A percentile compares a stretch with the other conserved stretches of the same genome.
Evolutionary conservation across 805 yeast genomes (phyloP).

Genomic region (Ogataea neopini): DNA sequence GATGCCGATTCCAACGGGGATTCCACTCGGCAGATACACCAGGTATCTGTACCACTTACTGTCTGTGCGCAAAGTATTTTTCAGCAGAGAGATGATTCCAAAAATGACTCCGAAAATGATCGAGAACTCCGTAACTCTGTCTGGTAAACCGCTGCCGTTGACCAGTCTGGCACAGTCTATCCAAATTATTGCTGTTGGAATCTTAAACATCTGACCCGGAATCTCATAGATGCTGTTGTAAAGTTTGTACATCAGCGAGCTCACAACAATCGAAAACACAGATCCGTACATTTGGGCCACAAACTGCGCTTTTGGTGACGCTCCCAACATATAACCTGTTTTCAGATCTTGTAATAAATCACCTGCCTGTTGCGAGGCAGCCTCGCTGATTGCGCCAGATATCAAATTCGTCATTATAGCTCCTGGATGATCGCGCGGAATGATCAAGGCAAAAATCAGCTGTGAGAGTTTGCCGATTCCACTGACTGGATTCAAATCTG

Average conservation of each 20-base stretch:
- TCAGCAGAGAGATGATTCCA: constrained; percentile 65
- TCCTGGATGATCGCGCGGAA: constrained; percentile 76
- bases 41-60: constrained; percentile 37
- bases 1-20: constrained; percentile 96
- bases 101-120: constrained; percentile 65
- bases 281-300: constrained; percentile 89
- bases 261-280: constrained; percentile 73
- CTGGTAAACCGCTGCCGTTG: constrained; percentile 88
- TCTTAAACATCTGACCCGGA: constrained; percentile 77
- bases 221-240: constrained; percentile 82
- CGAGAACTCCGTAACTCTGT: constrained; percentile 63
- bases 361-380: constrained; percentile 99
- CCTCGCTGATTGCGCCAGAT: constrained; percentile 97
- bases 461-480: constrained; percentile 96
- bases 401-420: constrained; percentile 81
- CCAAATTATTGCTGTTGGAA: constrained; percentile 97
- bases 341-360: constrained; percentile 96
- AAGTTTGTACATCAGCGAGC: constrained; percentile 78
- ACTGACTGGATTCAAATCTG: constrained; percentile 94
- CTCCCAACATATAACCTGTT: constrained; percentile 89
- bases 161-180: constrained; percentile 92
- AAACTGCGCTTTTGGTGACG: constrained; percentile 91
- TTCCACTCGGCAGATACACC: constrained; percentile 83
- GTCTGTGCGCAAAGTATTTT: constrained; percentile 48
- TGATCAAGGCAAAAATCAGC: constrained; percentile 76